Conservation (phyloP, 1,139 yeast species). For the Yamadazyma trypodendri region DNA sequence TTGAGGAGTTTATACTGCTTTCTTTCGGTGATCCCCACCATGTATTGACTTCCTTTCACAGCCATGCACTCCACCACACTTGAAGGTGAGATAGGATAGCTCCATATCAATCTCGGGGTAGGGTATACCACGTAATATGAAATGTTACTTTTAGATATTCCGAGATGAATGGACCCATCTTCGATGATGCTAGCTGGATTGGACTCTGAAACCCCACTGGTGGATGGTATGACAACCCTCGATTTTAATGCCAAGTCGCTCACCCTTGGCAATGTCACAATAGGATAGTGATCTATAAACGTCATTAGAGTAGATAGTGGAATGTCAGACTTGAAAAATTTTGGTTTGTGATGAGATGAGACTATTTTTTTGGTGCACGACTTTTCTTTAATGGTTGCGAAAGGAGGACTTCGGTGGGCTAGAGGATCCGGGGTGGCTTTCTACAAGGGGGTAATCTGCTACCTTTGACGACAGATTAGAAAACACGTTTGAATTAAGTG, state of each 20-base stretch:
- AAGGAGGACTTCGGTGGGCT: no score
- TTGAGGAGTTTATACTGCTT: conserved; percentile 37
- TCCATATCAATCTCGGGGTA: conserved; percentile 76
- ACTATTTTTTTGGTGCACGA: conserved; percentile 3
- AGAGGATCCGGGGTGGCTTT: no score
- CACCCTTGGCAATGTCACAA: conserved; percentile 41
- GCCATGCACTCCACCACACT: conserved; percentile 48
- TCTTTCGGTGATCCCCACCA: conserved; percentile 49
- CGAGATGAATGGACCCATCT: conserved; percentile 48
- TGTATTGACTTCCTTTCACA: conserved; percentile 29
- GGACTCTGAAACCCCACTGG: conserved; percentile 13
- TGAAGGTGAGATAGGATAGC: conserved; percentile 67
- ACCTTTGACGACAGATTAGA: no score
- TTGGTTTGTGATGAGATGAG: conserved; percentile 13
- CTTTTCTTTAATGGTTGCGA: conserved; percentile 3
- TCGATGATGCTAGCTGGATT: conserved; percentile 12
- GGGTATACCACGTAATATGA: conserved; percentile 74
- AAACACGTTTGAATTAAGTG: no score
- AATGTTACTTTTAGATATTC: conserved; percentile 74
- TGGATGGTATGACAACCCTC: conserved; percentile 32
- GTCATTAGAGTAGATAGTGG: conserved; percentile 17
- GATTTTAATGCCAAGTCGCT: conserved; percentile 31
- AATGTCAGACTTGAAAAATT: conserved; percentile 7
- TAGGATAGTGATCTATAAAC: conserved; percentile 37
- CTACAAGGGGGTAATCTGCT: no score